Base-by-base conservation (phyloP, 345 rosid genomes). In the Euclidium syriacum region DNA sequence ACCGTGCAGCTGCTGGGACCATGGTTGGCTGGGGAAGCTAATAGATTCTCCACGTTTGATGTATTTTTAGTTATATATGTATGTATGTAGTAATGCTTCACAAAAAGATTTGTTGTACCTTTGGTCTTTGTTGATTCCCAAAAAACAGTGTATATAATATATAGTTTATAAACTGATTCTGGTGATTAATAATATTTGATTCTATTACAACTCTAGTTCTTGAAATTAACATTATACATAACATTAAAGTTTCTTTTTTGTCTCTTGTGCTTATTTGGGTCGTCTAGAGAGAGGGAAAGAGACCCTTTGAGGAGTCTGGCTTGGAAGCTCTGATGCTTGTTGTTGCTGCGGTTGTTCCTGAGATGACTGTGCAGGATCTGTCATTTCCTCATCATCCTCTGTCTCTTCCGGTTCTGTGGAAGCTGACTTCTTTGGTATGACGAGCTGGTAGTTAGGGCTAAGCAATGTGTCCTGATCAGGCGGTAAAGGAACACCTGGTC, bases 381-480 rank as follows among this genome's bases (percentile, higher is more conserved):
- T 74, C 36, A 59, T 75, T 62, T 81, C 90, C 62, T 85, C 92
- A 19, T 90, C 91, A 18, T 88, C 98, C 56, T 89, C 96, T 4
- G 70, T 80, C 65, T 87, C 95, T 79, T 90, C 96, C 11, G 77
- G 62, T 40, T 80, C 83, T 33, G 76, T 79, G 7, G 83, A 64
- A 10, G 79, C 42, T 22, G 78, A 82, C 77, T 78, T 87, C 73
- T 56, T 81, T 1, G 88, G 89, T 46, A 85, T 72, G 3, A 76
- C 83, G 2, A 90, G 85, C 52, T 94, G 97, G 74, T 90, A 87
- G 50, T 87, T 90, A 0, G 97, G 88, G 61, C 77, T 83, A 35
- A 90, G 75, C 81, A 90, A 54, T 2, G 95, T 84, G 70, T 90
- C 91, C 46, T 80, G 88, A 26, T 90, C 96, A 3, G 92, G 92